These are phyloP conservation scores for Pseudocercospora crystallina DNA, from an alignment of 2,329 filamentous ascomycete species.

Conservation along the genomic window DNA sequence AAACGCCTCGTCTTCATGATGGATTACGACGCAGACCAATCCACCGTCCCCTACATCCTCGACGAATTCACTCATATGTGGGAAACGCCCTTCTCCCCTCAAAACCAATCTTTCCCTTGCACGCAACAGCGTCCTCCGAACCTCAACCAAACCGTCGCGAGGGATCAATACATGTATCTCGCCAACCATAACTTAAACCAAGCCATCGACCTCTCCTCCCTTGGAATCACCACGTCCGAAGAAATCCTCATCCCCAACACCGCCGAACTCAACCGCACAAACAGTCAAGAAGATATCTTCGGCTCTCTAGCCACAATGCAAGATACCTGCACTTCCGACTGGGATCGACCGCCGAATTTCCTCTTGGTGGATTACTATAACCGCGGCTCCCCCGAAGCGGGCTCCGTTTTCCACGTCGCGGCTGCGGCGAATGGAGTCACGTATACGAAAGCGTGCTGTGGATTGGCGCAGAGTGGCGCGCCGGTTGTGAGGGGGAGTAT, in stretches of 20 bases:
- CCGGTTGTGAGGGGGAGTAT: conserved; percentile 8
- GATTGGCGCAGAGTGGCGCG: conserved; percentile 28
- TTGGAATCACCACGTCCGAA: conserved; percentile 45
- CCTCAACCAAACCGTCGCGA: conserved; percentile 54
- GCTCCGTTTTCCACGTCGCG: conserved; percentile 75
- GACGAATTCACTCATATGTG: conserved; percentile 87
- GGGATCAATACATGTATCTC: conserved; percentile 68
- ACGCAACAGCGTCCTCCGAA: conserved; percentile 72
- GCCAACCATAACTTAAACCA: conserved; percentile 91
- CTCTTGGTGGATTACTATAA: conserved; percentile 87
- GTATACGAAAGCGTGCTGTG: conserved; percentile 62
- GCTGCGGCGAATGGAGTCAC: conserved; percentile 71
- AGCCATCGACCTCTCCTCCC: conserved; percentile 59
- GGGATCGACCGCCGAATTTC: conserved; percentile 72
- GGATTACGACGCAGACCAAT: conserved; percentile 82
- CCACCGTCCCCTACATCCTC: conserved; percentile 75
- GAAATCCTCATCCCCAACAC: conserved; percentile 70
- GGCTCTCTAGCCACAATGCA: conserved; percentile 67
- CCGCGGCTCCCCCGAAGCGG: conserved; percentile 59
- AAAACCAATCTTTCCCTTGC: conserved; percentile 71
- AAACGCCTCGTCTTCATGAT: conserved; percentile 78
- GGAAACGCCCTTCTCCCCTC: conserved; percentile 85
- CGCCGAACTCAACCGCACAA: conserved; percentile 68
- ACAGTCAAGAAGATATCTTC: conserved; percentile 59
- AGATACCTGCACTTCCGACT: conserved; percentile 62